These are phyloP conservation scores for Spathaspora hagerdaliae DNA, from an alignment of 805 yeast species.

Conservation along the genomic window DNA sequence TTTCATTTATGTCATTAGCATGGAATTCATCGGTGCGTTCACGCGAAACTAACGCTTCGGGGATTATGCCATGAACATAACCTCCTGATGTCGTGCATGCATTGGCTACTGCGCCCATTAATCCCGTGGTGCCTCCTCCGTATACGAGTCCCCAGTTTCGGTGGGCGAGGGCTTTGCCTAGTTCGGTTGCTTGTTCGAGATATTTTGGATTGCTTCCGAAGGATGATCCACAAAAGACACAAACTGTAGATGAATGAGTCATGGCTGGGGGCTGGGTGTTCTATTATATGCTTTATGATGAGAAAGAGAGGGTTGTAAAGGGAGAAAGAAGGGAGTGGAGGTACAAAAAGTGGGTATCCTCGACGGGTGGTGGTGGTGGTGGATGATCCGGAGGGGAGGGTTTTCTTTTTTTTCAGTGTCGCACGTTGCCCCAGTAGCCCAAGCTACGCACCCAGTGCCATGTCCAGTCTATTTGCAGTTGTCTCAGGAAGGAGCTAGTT, in stretches of 20 bases:
- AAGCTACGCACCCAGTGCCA: too few relatives aligned
- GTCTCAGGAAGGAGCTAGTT: too few relatives aligned
- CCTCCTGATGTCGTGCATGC: conserved; percentile 57
- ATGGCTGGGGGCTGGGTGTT: neutral
- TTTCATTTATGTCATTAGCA: conserved; percentile 40
- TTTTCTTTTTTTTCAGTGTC: too few relatives aligned
- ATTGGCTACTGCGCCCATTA: conserved; percentile 75
- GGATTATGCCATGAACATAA: conserved; percentile 80
- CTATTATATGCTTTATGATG: too few relatives aligned
- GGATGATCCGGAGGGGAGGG: too few relatives aligned
- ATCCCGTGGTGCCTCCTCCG: conserved; percentile 87
- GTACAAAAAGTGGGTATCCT: too few relatives aligned
- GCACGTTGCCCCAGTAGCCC: too few relatives aligned
- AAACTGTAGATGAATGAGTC: conserved; percentile 44
- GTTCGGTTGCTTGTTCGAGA: conserved; percentile 49
- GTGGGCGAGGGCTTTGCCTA: conserved; percentile 58
- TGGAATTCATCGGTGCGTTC: conserved; percentile 50
- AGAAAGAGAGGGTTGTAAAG: too few relatives aligned
- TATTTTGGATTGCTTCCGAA: conserved; percentile 54
- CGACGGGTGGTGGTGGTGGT: too few relatives aligned
- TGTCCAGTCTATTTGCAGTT: too few relatives aligned
- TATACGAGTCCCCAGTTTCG: conserved; percentile 73
- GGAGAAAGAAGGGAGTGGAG: too few relatives aligned
- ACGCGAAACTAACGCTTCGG: conserved; percentile 72
- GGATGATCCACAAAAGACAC: conserved; percentile 87